Evolutionary conservation across 2,329 filamentous ascomycete genomes (phyloP), one percentile per base, ranked within the genome.

Genomic region (Cladosporium velox): DNA sequence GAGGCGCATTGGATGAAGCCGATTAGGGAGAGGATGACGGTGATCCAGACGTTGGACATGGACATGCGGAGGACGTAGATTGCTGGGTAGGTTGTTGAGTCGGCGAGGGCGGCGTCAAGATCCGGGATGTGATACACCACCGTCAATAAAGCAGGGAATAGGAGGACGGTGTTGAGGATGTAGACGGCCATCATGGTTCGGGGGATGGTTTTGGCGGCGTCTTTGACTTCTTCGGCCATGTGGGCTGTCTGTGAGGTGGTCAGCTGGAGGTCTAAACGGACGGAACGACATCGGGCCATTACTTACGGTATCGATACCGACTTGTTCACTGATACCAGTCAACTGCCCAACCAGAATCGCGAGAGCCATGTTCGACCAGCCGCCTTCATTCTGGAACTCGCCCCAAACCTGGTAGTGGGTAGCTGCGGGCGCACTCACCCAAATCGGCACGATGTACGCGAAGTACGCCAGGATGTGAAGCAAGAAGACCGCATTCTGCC

Each of bases 401-500:
- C 52, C 59, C 35, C 34, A 59, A 10, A 59, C 57, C 7, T 59
- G 35, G 6, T 28, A 30, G 38, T 41, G 21, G 10, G 35, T 44
- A 10, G 41, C 51, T 44, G 49, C 49, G 2, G 59, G 65, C n/a
- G 57, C 69, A 24, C 67, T 64, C 10, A 70, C 65, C 52, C 65
- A 70, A 5, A 71, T 62, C 35, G 66, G 65, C 14, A 71, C 64
- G 3, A 70, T 26, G 66, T 67, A 65, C 10, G 66, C 67, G 51
- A 71, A 68, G 66, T 69, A 70, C 15, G 65, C 67, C 47, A 69
- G 34, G 10, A 71, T 61, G 51, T 70, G 67, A 12, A 70, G 26
- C 10, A 82, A 79, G 11, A 78, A 76, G n/a, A 80, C 72, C 0
- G 78, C 78, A 67, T 84, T 85, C 14, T 65, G 63, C 44, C 47